Evolutionary conservation across 2,329 filamentous ascomycete species (phyloP), one percentile per base, ranked within the genome.

Genomic region (Escovopsis sp.): DNA sequence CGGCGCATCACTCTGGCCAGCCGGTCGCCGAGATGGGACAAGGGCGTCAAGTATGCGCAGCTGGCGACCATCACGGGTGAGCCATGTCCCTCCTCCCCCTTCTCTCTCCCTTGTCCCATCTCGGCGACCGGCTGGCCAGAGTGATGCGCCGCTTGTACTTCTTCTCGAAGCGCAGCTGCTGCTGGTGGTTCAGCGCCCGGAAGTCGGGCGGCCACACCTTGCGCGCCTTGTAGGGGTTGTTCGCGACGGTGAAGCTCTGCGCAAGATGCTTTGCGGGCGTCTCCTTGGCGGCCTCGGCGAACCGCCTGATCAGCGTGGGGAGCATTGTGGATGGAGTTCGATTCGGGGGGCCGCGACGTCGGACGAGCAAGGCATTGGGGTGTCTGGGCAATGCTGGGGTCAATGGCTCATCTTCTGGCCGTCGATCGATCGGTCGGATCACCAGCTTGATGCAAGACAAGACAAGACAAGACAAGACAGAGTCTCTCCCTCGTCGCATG

Each of bases 121-220:
- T 54, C 8, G 79, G 78, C 16, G 75, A 61, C 28, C 68, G 65
- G 50, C 68, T 70, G 46, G 73, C 71, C 45, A 81, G 56, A 39
- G 67, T 65, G 18, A 79, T 57, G 36, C 82, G 68, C 35, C 82
- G 68, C 58, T 84, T 80, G 58, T 79, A 87, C 51, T 79, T 77
- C 54, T 80, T 76, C 62, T 88, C 82, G 46, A 85, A 77, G 30
- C 75, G 69, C 52, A 87, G 79, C 56, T 87, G 77, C 50, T 86
- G 74, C 54, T 80, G 79, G 32, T 66, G 60, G 27, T 73, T 73
- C 39, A 88, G 68, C 50, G 72, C 70, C 42, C 66, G 60, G 56
- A 88, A 81, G 55, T 86, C 76, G 11, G 82, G 82, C 38, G 82
- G 82, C 82, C 82, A 88, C 43, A 72, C 62, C 51, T 79, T 81